These are phyloP conservation scores for Raphanus hybrid DNA, from an alignment of 441 rosid species.

Conservation along the genomic window DNA sequence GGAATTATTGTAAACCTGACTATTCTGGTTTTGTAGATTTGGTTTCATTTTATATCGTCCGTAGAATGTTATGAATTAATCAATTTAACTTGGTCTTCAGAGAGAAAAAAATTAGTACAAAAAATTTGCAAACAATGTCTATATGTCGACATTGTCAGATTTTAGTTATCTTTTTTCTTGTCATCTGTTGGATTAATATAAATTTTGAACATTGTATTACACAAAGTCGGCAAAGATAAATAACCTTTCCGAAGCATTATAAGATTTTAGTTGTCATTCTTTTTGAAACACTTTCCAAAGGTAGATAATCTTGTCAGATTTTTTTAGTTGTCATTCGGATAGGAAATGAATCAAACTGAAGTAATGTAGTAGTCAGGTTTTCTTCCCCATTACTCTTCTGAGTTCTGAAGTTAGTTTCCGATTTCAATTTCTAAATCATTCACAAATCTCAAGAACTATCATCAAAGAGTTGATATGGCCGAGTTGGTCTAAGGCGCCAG, in stretches of 20 bases:
- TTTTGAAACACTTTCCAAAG: no score
- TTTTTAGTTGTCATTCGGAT: background rate
- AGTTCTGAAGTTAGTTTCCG: background rate
- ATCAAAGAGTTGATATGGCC: conserved; percentile 78
- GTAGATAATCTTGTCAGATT: no score
- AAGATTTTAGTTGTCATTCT: no score
- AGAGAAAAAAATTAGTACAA: background rate
- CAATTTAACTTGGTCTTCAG: background rate
- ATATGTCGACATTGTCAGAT: background rate
- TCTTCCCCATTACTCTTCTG: background rate
- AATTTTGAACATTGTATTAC: no score
- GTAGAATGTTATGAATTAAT: background rate
- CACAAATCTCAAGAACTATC: background rate
- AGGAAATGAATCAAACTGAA: background rate
- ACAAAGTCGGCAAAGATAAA: no score
- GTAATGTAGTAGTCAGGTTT: background rate
- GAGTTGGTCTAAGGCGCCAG: conserved; percentile 99
- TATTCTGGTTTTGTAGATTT: background rate
- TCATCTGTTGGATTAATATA: no score
- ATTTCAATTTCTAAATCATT: background rate
- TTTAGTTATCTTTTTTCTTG: background rate
- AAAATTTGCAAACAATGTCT: background rate
- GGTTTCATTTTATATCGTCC: background rate
- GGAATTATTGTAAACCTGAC: background rate
- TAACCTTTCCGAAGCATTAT: no score